Evolutionary conservation across 2,329 filamentous ascomycete species (phyloP).

Genomic region (Colletotrichum caudatum): DNA sequence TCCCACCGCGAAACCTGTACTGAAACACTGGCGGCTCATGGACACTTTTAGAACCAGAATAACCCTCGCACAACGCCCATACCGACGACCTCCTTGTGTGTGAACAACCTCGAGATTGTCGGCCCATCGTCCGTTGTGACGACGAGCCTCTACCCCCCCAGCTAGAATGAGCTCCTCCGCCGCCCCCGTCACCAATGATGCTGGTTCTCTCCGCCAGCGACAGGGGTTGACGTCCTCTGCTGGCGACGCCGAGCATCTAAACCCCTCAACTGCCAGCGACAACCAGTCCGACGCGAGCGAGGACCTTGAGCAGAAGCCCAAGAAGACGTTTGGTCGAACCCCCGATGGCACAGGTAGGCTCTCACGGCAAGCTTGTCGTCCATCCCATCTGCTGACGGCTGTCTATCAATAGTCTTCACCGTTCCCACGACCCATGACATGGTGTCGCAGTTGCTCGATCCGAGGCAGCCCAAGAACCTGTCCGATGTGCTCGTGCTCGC

Average conservation of each 20-base stretch:
- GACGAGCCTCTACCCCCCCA: not conserved
- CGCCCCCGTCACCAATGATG: slow-evolving; percentile 34
- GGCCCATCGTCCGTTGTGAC: slow-evolving; percentile 4
- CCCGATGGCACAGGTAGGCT: slow-evolving; percentile 88
- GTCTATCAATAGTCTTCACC: slow-evolving; percentile 89
- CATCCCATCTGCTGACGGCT: slow-evolving; percentile 11
- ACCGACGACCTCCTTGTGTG: slow-evolving; percentile 40
- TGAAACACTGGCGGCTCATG: slow-evolving; percentile 38
- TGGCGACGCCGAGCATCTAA: slow-evolving; percentile 23
- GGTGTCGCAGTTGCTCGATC: slow-evolving; percentile 96
- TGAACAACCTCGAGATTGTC: slow-evolving; percentile 28
- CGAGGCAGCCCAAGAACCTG: slow-evolving; percentile 93
- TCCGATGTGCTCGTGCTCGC: slow-evolving; percentile 85
- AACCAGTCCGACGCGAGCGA: slow-evolving; percentile 15
- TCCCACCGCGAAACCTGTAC: slow-evolving; percentile 15
- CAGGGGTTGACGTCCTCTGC: slow-evolving; percentile 25
- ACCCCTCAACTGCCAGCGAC: slow-evolving; percentile 13
- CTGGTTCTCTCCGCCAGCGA: slow-evolving; percentile 36
- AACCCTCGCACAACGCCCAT: slow-evolving; percentile 35
- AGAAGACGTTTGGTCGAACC: slow-evolving; percentile 91
- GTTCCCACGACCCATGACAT: slow-evolving; percentile 98
- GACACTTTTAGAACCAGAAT: slow-evolving; percentile 37
- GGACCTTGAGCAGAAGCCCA: slow-evolving; percentile 51
- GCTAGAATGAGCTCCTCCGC: slow-evolving; percentile 44
- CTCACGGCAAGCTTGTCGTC: not conserved